Conservation (phyloP, 768 basidiomycete genomes). For the Sistotremastrum suecicum region DNA sequence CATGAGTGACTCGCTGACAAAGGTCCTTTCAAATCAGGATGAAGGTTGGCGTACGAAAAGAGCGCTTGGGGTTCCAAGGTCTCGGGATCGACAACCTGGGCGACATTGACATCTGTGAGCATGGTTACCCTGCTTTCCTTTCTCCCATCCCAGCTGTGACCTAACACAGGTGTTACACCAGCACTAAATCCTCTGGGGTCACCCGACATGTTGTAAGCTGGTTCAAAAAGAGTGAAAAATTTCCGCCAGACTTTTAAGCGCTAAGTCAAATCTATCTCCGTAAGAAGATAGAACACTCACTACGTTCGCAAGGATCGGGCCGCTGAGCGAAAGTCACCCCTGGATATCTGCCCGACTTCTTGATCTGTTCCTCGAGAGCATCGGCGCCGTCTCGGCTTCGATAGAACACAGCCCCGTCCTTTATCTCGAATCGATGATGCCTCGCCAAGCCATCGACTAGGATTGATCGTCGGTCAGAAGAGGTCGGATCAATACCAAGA, state of each 20-base stretch:
- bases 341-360: too few relatives aligned
- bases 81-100: constrained; percentile 22
- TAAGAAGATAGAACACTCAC: too few relatives aligned
- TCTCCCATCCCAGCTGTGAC: constrained; percentile 12
- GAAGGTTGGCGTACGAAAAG: constrained; percentile 15
- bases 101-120: constrained; percentile 13
- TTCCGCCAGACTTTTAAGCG: constrained; percentile 9
- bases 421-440: constrained; percentile 27
- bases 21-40: constrained; percentile 19
- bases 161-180: constrained; percentile 6
- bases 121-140: constrained; percentile 5
- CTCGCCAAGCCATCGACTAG: constrained; percentile 24
- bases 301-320: not conserved
- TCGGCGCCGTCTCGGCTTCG: too few relatives aligned
- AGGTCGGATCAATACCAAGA: constrained; percentile 6
- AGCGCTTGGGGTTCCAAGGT: constrained; percentile 23
- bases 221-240: constrained; percentile 11
- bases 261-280: too few relatives aligned
- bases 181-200: constrained; percentile 6
- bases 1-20: constrained; percentile 25
- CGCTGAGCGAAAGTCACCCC: too few relatives aligned
- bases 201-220: not conserved
- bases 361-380: too few relatives aligned
- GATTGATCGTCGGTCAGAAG: constrained; percentile 11
- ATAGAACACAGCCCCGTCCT: constrained; percentile 7